Base-by-base conservation (phyloP, 495 filamentous ascomycete species). In the Penicillium paradoxum region DNA sequence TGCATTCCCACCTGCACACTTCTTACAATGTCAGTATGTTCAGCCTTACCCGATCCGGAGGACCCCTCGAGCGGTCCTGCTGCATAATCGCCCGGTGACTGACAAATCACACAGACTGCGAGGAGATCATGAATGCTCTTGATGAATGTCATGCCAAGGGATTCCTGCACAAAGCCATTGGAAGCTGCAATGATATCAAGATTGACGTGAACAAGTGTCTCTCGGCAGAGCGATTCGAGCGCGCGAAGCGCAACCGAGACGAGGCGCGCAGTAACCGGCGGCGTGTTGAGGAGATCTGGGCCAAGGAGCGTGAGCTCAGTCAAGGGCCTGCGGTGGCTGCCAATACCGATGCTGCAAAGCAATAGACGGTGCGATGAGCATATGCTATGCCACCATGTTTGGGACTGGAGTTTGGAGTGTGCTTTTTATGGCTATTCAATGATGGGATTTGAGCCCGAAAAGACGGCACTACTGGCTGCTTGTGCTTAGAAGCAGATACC, bases 1-100 rank as follows among this genome's bases (percentile, higher is more conserved):
- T 98, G 93, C 93, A 98, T 88, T 93, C 93, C 21, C 91, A 95
- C 71, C 73, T 98, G 4, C 91, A 97, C 62, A 96, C 89, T 21
- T 87, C 90, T 56, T 82, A 95, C 62, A 96, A 95, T 58, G 73
- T 73, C 67, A 90, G 93, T 96, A 80, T 24, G 75, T 73, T 27
- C 22, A 27, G 17, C 41, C n/a, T 25, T 15, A 11, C 19, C 7
- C 5, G 7, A 13, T 14, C 21, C 33, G 15, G 43, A 22, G 29
- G n/a, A 17, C 6, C 45, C 15, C 32, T 49, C 34, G 32, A 44
- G 29, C 11, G 19, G 21, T 30, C 13, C 45, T 27, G 14, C 19
- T 18, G 11, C 51, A 43, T 19, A 15, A n/a, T n/a, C n/a, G n/a
- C n/a, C 19, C 19, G 30, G 15, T 24, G n/a, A 48, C 58, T 53